Conservation (phyloP, 2,329 filamentous ascomycete species). For the Phoma sp. region DNA sequence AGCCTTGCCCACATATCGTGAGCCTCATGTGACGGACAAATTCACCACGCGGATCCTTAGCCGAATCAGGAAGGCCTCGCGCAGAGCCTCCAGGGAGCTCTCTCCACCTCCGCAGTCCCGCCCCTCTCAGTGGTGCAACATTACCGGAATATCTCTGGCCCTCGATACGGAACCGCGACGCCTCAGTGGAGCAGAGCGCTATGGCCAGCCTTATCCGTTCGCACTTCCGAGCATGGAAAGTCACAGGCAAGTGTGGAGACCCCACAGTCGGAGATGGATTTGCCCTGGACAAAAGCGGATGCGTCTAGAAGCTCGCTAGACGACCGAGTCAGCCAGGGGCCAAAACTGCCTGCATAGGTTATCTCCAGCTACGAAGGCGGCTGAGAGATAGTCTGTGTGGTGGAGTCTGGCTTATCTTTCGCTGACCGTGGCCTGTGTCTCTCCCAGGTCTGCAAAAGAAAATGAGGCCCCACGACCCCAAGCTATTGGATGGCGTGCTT, state of each 20-base stretch:
- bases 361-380: conserved; percentile 8
- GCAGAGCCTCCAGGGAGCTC: conserved; percentile 2
- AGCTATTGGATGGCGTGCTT: conserved; percentile 18
- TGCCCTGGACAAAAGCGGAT: conserved; percentile 17
- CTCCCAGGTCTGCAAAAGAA: conserved; percentile 19
- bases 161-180: conserved; percentile 16
- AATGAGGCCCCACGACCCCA: conserved; percentile 14
- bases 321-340: conserved; percentile 29
- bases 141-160: conserved; percentile 18
- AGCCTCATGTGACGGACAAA: conserved; percentile 20
- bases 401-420: conserved; percentile 28
- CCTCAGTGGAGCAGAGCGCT: conserved; percentile 16
- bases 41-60: conserved; percentile 21
- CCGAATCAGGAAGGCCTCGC: conserved; percentile 17
- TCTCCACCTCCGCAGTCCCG: conserved; percentile 10
- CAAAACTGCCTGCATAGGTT: conserved; percentile 3
- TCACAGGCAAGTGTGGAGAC: conserved; percentile 25
- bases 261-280: conserved; percentile 26
- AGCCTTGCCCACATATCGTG: conserved; percentile 17
- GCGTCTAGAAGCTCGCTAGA: conserved; percentile 33
- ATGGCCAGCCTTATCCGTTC: conserved; percentile 23
- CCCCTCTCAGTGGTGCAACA: conserved; percentile 20
- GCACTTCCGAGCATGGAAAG: conserved; percentile 15
- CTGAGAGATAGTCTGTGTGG: conserved; percentile 15
- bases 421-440: conserved; percentile 18